phyloP scores from a whole-genome alignment of 1,139 yeast genomes.

The Eremothecium cymbalariae region DNA sequence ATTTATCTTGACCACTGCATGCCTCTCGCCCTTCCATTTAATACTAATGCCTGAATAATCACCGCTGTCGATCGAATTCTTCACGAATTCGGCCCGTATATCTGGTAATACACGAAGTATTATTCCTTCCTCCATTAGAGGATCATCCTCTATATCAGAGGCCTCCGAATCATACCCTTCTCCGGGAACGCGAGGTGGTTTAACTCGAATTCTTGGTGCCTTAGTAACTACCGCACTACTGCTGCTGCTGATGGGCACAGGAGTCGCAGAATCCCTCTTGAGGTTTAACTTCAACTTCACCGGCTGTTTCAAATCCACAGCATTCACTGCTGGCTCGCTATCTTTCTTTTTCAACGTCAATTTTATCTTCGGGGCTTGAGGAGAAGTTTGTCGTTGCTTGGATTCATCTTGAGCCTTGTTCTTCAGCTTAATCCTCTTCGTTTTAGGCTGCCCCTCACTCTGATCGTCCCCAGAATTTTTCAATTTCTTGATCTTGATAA shows the following conservation, averaged over 20 bases:
- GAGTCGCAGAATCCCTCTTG: constrained; percentile 18
- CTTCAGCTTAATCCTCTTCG: constrained; percentile 25
- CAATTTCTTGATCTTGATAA: constrained; percentile 30
- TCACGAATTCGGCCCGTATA: constrained; percentile 54
- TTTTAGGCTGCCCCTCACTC: constrained; percentile 16
- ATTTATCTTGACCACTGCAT: constrained; percentile 57
- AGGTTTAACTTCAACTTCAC: constrained; percentile 29
- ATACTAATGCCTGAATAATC: constrained; percentile 66
- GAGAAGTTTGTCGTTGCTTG: constrained; percentile 5
- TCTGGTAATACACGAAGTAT: constrained; percentile 74
- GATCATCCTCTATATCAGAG: constrained; percentile 93
- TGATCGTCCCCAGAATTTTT: constrained; percentile 16
- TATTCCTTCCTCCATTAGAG: constrained; percentile 80
- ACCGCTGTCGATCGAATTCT: constrained; percentile 71
- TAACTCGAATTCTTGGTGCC: constrained; percentile 64
- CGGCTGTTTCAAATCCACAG: constrained; percentile 3
- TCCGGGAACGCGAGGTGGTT: constrained; percentile 80
- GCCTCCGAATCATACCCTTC: constrained; percentile 98
- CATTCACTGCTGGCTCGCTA: constrained; percentile 4
- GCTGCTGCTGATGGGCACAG: constrained; percentile 10
- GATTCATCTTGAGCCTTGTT: constrained; percentile 9
- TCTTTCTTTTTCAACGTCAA: constrained; percentile 29
- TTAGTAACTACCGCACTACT: constrained; percentile 15
- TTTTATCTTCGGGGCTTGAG: constrained; percentile 28
- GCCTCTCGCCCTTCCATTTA: constrained; percentile 67